Base-by-base conservation (phyloP, 129 eudicot species). In the Glebionis coronaria region DNA sequence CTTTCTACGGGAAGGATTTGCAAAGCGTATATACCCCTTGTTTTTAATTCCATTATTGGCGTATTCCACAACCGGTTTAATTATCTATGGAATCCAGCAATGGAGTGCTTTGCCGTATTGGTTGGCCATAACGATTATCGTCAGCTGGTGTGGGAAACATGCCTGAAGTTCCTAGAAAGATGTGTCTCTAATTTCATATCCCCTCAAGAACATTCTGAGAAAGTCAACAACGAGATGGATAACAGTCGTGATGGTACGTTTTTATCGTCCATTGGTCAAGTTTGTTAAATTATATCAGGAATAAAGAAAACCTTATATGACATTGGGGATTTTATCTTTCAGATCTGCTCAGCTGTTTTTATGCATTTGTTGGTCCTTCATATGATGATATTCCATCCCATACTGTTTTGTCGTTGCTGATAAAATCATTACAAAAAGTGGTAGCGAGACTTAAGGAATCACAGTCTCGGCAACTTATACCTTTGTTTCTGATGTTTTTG, bases 31-130 rank as follows among this genome's bases (percentile, higher is more conserved):
- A 52, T 86, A 2, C 86, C 90, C 44, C 69, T 79, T 74, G 83
- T 79, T 60, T 70, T 88, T 58, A 69, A 79, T 79, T 85, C 96
- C 61, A 73, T 82, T 55, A 53, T 93, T 61, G 98, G 98, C 58
- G 68, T 93, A 57, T 71, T 82, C 19, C 82, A 86, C 71, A 93
- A 93, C 76, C 91, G 84, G 65, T 93, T 86, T 72, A 84, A 76
- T 77, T 62, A 76, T 72, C 47, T 93, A 44, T 93, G 95, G 88
- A 75, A 70, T 73, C 88, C 98, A 50, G 92, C 98, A 29, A 51
- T 75, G 61, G 95, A 93, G 52, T 93, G 91, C 74, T 76, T 93
- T 50, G 74, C 82, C 12, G 79, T 68, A 44, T 70, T 84, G 29
- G 61, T 93, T 50, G 67, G 84, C 73, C 40, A 6, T 35, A 35